Evolutionary conservation across 2,329 filamentous ascomycete genomes (phyloP).

Genomic region (Thelonectria rubi): DNA sequence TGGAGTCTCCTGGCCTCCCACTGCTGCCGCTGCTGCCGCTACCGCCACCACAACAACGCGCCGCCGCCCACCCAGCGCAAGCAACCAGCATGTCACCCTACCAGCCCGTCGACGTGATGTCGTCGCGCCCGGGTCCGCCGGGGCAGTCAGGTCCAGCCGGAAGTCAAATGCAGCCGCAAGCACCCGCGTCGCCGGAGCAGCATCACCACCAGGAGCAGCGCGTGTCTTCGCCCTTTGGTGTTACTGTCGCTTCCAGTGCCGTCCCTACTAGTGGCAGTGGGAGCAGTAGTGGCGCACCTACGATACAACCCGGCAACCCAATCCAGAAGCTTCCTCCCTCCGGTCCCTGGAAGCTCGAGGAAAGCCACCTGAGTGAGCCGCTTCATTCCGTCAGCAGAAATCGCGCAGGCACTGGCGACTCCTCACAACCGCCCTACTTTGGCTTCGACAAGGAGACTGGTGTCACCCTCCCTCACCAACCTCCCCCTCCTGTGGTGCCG

Average conservation of each 20-base stretch:
- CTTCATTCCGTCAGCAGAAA: conserved; percentile 50
- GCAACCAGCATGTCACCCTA: conserved; percentile 15
- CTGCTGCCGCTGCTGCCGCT: not conserved
- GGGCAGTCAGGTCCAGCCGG: conserved; percentile 13
- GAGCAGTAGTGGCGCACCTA: conserved; percentile 20
- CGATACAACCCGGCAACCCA: conserved; percentile 46
- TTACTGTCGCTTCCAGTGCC: not conserved
- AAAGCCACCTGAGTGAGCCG: conserved; percentile 63
- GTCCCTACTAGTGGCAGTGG: conserved; percentile 5
- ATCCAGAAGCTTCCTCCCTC: conserved; percentile 53
- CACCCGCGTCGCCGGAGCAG: conserved; percentile 15
- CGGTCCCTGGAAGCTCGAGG: conserved; percentile 63
- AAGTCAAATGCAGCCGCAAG: conserved; percentile 17
- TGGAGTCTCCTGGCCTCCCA: conserved; percentile 13
- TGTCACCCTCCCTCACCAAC: conserved; percentile 29
- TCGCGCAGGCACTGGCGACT: conserved; percentile 44
- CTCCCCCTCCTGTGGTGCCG: not conserved
- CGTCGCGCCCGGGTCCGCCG: conserved; percentile 18
- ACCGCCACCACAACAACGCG: not conserved
- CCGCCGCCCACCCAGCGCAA: conserved; percentile 5
- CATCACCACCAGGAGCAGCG: not conserved
- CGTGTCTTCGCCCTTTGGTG: not conserved
- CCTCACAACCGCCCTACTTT: conserved; percentile 41
- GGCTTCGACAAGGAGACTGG: conserved; percentile 57
- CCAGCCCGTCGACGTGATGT: conserved; percentile 8